phyloP scores from a whole-genome alignment of 192 early-diverging fungal genomes.

The Coemansia sp. region DNA sequence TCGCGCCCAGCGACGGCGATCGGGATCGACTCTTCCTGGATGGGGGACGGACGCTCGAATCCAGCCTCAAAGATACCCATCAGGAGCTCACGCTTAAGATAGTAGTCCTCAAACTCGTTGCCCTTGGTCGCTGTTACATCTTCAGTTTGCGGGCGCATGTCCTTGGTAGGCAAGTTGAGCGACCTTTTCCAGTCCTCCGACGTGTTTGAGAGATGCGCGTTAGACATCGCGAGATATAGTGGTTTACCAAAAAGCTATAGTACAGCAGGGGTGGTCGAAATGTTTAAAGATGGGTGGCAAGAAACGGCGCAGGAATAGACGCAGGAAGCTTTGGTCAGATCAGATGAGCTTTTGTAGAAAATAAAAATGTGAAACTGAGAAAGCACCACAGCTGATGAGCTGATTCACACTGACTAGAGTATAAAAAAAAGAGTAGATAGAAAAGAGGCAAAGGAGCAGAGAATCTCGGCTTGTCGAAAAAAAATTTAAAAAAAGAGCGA shows the following conservation, averaged over 20 bases:
- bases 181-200: slow-evolving; percentile 73
- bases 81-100: slow-evolving; percentile 90
- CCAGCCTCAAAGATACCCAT: slow-evolving; percentile 99
- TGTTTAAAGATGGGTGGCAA: neutral
- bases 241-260: slow-evolving; percentile 28
- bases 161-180: slow-evolving; percentile 77
- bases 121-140: slow-evolving; percentile 98
- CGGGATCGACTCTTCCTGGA: slow-evolving; percentile 98
- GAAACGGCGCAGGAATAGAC: neutral
- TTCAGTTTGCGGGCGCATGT: slow-evolving; percentile 92
- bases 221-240: slow-evolving; percentile 43
- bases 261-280: slow-evolving; percentile 22
- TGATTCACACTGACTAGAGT: neutral
- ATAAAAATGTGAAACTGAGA: slow-evolving; percentile 5
- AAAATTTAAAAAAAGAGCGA: neutral
- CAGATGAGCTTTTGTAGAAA: neutral
- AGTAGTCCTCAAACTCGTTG: slow-evolving; percentile 99
- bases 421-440: neutral
- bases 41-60: slow-evolving; percentile 95
- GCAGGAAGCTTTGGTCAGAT: slow-evolving; percentile 6
- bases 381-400: neutral
- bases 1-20: slow-evolving; percentile 94
- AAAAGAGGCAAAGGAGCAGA: neutral
- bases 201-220: slow-evolving; percentile 37
- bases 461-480: neutral